Conservation (phyloP, 2,329 filamentous ascomycete genomes). For the Cordyceps fumosorosea region DNA sequence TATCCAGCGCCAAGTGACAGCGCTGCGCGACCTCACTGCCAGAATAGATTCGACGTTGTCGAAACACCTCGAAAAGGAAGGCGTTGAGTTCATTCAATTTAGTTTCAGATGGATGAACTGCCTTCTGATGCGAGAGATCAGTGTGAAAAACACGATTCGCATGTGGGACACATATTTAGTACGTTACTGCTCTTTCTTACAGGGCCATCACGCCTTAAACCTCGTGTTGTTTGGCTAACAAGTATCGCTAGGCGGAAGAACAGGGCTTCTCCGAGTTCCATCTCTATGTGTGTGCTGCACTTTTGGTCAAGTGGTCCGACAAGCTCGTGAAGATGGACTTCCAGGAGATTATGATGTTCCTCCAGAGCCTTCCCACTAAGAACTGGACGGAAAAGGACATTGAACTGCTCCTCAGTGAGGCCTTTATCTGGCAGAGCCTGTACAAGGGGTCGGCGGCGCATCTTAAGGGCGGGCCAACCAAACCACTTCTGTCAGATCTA, state of each 20-base stretch:
- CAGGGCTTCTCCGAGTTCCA: conserved; percentile 98
- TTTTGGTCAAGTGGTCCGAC: conserved; percentile 96
- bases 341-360: conserved; percentile 98
- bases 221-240: conserved; percentile 16
- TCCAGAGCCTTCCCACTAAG: conserved; percentile 87
- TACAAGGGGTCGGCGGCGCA: conserved; percentile 94
- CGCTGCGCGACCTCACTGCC: conserved; percentile 81
- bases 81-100: conserved; percentile 98
- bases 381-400: conserved; percentile 98
- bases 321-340: conserved; percentile 97
- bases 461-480: conserved; percentile 50
- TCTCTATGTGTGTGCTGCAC: conserved; percentile 95
- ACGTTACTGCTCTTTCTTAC: conserved; percentile 27
- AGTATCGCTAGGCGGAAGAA: conserved; percentile 70
- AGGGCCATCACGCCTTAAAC: neutral
- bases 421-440: conserved; percentile 97
- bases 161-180: conserved; percentile 99
- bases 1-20: conserved; percentile 88
- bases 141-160: conserved; percentile 89
- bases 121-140: conserved; percentile 94
- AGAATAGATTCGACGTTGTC: conserved; percentile 80
- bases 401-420: conserved; percentile 88
- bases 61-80: conserved; percentile 82
- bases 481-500: conserved; percentile 29
- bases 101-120: conserved; percentile 99